A percentile compares a stretch with the other conserved stretches of the same genome.
phyloP scores from a whole-genome alignment of 2,329 filamentous ascomycete species.

The Penicillium sp. region DNA sequence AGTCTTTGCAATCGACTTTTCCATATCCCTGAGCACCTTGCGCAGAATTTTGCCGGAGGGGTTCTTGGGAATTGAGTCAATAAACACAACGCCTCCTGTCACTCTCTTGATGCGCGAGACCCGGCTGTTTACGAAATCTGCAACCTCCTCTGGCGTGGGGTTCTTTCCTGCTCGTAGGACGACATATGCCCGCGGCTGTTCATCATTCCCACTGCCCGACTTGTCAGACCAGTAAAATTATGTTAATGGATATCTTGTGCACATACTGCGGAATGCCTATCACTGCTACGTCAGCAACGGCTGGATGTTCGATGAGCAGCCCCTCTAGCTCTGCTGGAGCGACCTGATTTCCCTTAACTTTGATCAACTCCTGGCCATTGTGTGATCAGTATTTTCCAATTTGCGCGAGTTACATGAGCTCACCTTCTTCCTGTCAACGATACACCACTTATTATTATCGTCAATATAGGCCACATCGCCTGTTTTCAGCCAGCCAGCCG shows the following conservation, averaged over 20 bases:
- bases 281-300: slow-evolving; percentile 66
- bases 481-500: too few relatives aligned
- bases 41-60: too few relatives aligned
- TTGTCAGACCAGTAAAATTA: not conserved
- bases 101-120: too few relatives aligned
- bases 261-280: slow-evolving; percentile 58
- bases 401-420: slow-evolving; percentile 46
- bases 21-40: too few relatives aligned
- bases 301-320: slow-evolving; percentile 56
- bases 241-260: too few relatives aligned
- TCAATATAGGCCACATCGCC: too few relatives aligned
- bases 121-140: too few relatives aligned
- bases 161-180: slow-evolving; percentile 33
- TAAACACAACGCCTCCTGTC: too few relatives aligned
- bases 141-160: too few relatives aligned
- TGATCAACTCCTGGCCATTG: slow-evolving; percentile 64
- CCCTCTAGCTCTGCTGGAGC: slow-evolving; percentile 62
- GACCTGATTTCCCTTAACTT: slow-evolving; percentile 63
- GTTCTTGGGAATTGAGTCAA: too few relatives aligned
- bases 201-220: slow-evolving; percentile 53
- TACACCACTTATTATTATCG: too few relatives aligned
- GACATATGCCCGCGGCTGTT: slow-evolving; percentile 67
- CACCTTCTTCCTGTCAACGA: slow-evolving; percentile 42
- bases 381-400: slow-evolving; percentile 20
- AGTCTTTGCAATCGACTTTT: too few relatives aligned